A percentile compares a stretch with the other conserved stretches of the same genome.
Conservation (phyloP, 352 stramenopile genomes). For the Phytophthora fragariae region DNA sequence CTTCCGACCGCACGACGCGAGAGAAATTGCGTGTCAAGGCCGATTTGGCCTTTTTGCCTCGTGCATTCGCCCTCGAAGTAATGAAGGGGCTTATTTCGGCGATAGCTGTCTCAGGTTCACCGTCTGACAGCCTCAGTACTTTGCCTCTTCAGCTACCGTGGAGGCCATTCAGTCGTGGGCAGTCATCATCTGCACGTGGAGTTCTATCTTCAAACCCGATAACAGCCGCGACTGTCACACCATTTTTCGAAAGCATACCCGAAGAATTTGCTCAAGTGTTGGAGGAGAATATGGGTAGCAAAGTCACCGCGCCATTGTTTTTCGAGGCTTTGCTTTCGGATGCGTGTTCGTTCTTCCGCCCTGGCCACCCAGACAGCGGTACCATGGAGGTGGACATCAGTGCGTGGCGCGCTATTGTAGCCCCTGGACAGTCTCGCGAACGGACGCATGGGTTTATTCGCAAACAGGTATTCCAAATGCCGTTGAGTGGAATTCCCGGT, state of each 20-base stretch:
- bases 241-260: constrained; percentile 62
- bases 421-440: constrained; percentile 17
- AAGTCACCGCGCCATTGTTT: constrained; percentile 58
- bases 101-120: constrained; percentile 39
- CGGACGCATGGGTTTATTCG: constrained; percentile 45
- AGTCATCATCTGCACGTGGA: constrained; percentile 12
- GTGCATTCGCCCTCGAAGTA: constrained; percentile 62
- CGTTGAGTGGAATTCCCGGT: constrained; percentile 51
- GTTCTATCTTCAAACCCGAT: constrained; percentile 10
- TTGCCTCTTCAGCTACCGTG: constrained; percentile 59
- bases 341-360: constrained; percentile 60
- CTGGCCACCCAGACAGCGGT: constrained; percentile 41
- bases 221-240: constrained; percentile 24
- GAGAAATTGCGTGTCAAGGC: constrained; percentile 20
- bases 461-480: constrained; percentile 70
- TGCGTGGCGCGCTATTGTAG: constrained; percentile 46
- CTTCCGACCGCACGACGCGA: constrained; percentile 2
- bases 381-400: constrained; percentile 75
- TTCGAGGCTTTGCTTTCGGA: constrained; percentile 69
- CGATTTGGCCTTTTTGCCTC: constrained; percentile 34
- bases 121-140: constrained; percentile 39
- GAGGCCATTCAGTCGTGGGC: constrained; percentile 31
- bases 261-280: constrained; percentile 56
- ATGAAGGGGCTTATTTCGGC: constrained; percentile 56
- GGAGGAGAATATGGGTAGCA: constrained; percentile 48